These are phyloP conservation scores for Spathaspora sp. DNA, from an alignment of 1,139 yeast species.

Conservation along the genomic window DNA sequence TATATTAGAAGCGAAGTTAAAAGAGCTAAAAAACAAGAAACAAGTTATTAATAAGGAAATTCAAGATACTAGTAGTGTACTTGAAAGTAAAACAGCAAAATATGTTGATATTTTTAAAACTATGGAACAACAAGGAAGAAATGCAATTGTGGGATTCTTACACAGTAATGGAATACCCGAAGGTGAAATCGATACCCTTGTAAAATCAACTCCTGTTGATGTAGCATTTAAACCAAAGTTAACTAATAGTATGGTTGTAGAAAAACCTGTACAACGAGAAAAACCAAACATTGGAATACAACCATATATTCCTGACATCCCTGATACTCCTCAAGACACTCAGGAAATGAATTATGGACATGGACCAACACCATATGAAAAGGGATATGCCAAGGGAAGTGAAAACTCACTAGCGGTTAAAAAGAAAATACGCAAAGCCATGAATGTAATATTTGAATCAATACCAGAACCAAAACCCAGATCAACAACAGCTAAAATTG, in stretches of 20 bases:
- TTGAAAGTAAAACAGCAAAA: slow-evolving; percentile 50
- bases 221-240: slow-evolving; percentile 23
- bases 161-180: slow-evolving; percentile 24
- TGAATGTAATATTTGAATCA: slow-evolving; percentile 9
- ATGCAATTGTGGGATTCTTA: slow-evolving; percentile 29
- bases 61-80: slow-evolving; percentile 50
- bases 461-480: slow-evolving; percentile 6
- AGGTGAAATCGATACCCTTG: slow-evolving; percentile 18
- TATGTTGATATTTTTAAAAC: slow-evolving; percentile 41
- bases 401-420: slow-evolving; percentile 28
- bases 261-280: slow-evolving; percentile 1
- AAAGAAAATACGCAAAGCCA: slow-evolving; percentile 17
- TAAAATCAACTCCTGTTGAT: slow-evolving; percentile 28
- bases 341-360: slow-evolving; percentile 22
- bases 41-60: slow-evolving; percentile 41
- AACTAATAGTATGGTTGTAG: neutral
- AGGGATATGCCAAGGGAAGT: slow-evolving; percentile 37
- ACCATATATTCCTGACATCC: slow-evolving; percentile 19
- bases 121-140: slow-evolving; percentile 41
- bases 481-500: slow-evolving; percentile 18
- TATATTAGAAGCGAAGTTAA: slow-evolving; percentile 38
- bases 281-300: slow-evolving; percentile 24
- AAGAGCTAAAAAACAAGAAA: slow-evolving; percentile 37
- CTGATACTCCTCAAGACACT: slow-evolving; percentile 4
- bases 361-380: slow-evolving; percentile 33